Evolutionary conservation across 257 asterid species (phyloP).

Genomic region (Anisodus acutangulus): DNA sequence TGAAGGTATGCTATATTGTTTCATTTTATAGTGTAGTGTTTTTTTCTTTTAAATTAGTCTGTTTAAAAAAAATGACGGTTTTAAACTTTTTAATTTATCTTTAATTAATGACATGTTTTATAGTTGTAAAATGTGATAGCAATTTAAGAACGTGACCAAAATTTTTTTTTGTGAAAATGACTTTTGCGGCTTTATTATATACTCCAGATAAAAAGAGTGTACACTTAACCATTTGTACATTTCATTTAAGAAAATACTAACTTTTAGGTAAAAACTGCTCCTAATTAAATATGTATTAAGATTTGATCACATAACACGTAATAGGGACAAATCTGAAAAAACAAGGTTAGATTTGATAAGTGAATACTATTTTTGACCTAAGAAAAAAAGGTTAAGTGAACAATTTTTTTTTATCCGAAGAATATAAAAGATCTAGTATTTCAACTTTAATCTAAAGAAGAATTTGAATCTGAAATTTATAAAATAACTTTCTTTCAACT

Average conservation of each 20-base stretch:
- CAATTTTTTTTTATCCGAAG: too few relatives aligned
- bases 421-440: neutral
- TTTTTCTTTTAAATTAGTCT: neutral
- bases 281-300: too few relatives aligned
- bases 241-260: too few relatives aligned
- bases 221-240: too few relatives aligned
- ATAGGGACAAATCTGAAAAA: too few relatives aligned
- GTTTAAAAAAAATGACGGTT: fast-evolving
- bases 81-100: neutral
- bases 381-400: too few relatives aligned
- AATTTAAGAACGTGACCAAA: neutral
- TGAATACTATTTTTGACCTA: too few relatives aligned
- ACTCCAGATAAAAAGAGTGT: too few relatives aligned
- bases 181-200: neutral
- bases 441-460: neutral
- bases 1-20: slow-evolving; percentile 41
- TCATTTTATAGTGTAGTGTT: neutral
- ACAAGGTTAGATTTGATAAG: too few relatives aligned
- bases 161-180: neutral
- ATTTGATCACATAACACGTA: too few relatives aligned
- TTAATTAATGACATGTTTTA: neutral
- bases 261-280: too few relatives aligned
- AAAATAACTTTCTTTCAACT: neutral
- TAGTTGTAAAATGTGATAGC: neutral
- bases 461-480: neutral